Evolutionary conservation across 257 asterid species (phyloP).

Genomic region (Solanum gandarillasii): DNA sequence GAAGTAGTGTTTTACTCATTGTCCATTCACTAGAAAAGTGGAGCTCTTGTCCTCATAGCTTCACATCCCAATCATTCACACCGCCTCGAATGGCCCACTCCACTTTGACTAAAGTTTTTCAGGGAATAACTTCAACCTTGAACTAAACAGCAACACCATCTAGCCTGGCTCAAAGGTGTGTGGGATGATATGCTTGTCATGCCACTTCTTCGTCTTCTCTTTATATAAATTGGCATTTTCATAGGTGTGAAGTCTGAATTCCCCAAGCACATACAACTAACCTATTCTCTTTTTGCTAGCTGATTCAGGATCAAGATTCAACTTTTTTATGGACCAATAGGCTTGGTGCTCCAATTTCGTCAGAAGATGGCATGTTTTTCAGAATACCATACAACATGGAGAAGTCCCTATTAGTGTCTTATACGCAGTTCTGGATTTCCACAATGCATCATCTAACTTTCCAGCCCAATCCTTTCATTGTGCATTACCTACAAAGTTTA

Average conservation of each 20-base stretch:
- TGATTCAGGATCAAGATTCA: not conserved
- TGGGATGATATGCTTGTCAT: not conserved
- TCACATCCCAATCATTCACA: not conserved
- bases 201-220: not conserved
- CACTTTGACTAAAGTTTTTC: not conserved
- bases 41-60: not conserved
- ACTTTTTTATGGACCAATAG: not conserved
- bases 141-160: too few relatives aligned
- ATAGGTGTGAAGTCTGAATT: too few relatives aligned
- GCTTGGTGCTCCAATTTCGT: not conserved
- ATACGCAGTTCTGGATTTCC: not conserved
- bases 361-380: not conserved
- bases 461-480: not conserved
- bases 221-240: too few relatives aligned
- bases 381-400: not conserved
- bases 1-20: not conserved
- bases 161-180: not conserved
- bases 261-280: not conserved
- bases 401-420: not conserved
- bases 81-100: not conserved
- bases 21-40: not conserved
- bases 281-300: not conserved
- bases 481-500: not conserved
- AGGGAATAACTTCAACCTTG: not conserved
- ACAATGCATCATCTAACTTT: not conserved